Evolutionary conservation across 345 rosid genomes (phyloP).

Genomic region (Ceriops tagal): DNA sequence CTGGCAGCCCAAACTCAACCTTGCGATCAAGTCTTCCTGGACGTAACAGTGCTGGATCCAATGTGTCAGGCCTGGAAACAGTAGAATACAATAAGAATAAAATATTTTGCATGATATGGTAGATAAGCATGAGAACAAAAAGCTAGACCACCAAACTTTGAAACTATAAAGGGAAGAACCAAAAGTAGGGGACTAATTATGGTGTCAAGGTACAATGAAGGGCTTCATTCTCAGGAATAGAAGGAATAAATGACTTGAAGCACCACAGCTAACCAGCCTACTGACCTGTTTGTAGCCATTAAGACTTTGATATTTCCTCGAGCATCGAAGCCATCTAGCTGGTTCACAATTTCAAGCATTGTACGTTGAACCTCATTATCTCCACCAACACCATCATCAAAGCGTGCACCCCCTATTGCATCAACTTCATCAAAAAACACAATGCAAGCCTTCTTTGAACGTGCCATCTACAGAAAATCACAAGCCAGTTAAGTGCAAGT

Average conservation of each 20-base stretch:
- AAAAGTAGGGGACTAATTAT: too few species aligned
- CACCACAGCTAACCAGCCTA: not conserved
- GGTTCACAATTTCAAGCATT: constrained; percentile 82
- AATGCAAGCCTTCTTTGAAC: constrained; percentile 76
- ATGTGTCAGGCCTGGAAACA: constrained; percentile 70
- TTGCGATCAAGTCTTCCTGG: constrained; percentile 94
- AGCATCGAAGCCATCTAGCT: constrained; percentile 85
- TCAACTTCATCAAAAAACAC: constrained; percentile 82
- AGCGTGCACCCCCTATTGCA: constrained; percentile 83
- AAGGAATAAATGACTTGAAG: not conserved
- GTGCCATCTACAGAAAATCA: constrained; percentile 55
- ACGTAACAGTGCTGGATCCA: constrained; percentile 93
- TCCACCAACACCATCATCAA: constrained; percentile 77
- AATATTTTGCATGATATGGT: not conserved
- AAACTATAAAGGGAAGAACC: too few species aligned
- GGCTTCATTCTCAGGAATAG: not conserved
- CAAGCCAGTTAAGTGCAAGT: not conserved
- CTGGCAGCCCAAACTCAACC: constrained; percentile 94
- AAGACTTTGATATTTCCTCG: constrained; percentile 94
- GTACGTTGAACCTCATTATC: constrained; percentile 79
- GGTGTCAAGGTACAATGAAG: too few species aligned
- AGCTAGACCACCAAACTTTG: too few species aligned
- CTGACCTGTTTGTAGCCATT: constrained; percentile 94
- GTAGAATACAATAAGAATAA: not conserved
- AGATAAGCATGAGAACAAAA: not conserved